These are phyloP conservation scores for Lobulomyces angularis DNA, from an alignment of 192 early-diverging fungal genomes.

Conservation along the genomic window DNA sequence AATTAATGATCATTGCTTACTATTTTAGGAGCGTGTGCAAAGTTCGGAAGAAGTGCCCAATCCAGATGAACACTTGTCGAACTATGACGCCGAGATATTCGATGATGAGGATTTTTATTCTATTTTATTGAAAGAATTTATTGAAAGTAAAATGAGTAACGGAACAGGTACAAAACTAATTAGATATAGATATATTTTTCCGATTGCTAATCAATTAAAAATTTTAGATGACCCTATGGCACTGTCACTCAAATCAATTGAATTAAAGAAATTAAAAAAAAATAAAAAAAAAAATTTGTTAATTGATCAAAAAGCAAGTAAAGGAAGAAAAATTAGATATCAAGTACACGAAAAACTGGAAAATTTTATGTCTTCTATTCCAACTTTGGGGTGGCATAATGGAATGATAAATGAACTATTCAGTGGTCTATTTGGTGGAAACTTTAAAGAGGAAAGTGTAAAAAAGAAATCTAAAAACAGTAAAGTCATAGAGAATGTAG, in stretches of 20 bases:
- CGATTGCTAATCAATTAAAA: neutral
- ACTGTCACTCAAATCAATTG: slow-evolving; percentile 71
- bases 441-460: no score
- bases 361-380: slow-evolving; percentile 92
- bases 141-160: slow-evolving; percentile 85
- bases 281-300: slow-evolving; percentile 62
- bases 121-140: slow-evolving; percentile 83
- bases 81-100: slow-evolving; percentile 80
- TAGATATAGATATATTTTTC: slow-evolving; percentile 2
- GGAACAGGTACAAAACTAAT: slow-evolving; percentile 29
- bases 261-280: slow-evolving; percentile 53
- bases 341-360: slow-evolving; percentile 92
- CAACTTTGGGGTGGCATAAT: slow-evolving; percentile 83
- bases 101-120: slow-evolving; percentile 96
- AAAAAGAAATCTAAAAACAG: no score
- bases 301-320: slow-evolving; percentile 80
- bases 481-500: no score
- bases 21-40: no score
- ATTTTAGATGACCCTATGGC: slow-evolving; percentile 68
- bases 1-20: no score
- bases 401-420: slow-evolving; percentile 88
- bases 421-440: slow-evolving; percentile 64
- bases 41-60: no score
- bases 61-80: slow-evolving; percentile 46
- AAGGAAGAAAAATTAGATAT: slow-evolving; percentile 84